Conservation (phyloP, 371 early-diverging fungal species). For the Amoeboaphelidium protococcarum region DNA sequence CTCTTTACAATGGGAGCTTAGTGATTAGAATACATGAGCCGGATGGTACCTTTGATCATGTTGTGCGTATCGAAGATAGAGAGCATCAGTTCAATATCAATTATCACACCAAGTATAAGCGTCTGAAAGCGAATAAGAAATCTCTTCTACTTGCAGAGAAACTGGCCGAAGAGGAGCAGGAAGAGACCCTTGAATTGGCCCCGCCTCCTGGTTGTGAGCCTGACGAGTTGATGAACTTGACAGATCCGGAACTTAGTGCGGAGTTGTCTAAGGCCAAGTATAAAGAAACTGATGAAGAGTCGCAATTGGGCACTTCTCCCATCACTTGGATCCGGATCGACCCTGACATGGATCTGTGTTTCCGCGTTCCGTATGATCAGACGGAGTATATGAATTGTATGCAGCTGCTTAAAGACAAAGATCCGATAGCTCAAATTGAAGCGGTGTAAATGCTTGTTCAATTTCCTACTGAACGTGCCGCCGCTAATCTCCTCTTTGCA, state of each 20-base stretch:
- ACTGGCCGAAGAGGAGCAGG: background rate
- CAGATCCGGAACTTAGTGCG: background rate
- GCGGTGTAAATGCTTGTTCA: constrained; percentile 29
- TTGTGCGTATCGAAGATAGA: constrained; percentile 48
- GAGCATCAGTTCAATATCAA: constrained; percentile 55
- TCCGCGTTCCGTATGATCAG: constrained; percentile 63
- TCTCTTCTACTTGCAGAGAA: background rate
- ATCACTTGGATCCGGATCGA: constrained; percentile 94
- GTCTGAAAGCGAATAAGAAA: constrained; percentile 34
- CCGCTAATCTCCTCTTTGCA: constrained; percentile 14
- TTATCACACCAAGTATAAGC: constrained; percentile 87
- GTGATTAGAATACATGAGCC: constrained; percentile 78
- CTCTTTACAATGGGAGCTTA: constrained; percentile 45
- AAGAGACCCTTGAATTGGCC: background rate
- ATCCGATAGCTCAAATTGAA: constrained; percentile 87
- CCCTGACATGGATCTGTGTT: constrained; percentile 81
- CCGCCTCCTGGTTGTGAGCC: constrained; percentile 31
- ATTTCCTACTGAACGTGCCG: constrained; percentile 12
- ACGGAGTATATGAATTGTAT: constrained; percentile 91
- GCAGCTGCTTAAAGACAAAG: constrained; percentile 71
- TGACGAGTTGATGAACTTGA: constrained; percentile 21
- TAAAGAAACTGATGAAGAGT: background rate
- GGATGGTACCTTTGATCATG: constrained; percentile 75
- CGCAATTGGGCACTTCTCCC: constrained; percentile 18
- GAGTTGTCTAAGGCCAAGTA: background rate